A percentile compares a stretch with the other conserved stretches of the same genome.
These are phyloP conservation scores for Penicillium frequentans DNA, from an alignment of 2,329 filamentous ascomycete species.

Conservation along the genomic window DNA sequence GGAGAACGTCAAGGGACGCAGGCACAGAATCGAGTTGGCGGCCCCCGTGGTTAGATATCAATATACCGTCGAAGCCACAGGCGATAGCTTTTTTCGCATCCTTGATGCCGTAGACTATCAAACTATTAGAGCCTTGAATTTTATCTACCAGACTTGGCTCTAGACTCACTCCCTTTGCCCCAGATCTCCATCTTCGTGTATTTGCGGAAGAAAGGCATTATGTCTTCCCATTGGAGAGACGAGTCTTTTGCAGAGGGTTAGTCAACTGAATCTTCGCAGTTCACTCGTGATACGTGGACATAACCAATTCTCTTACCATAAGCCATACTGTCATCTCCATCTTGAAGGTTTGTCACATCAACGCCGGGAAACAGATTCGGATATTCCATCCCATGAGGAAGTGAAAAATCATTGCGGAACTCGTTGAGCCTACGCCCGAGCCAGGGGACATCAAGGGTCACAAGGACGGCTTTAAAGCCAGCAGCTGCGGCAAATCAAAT, in stretches of 20 bases:
- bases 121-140: too few species aligned
- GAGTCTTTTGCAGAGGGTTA: neutral
- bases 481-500: neutral
- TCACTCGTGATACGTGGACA: too few species aligned
- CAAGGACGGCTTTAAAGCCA: neutral
- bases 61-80: constrained; percentile 4
- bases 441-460: neutral
- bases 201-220: neutral
- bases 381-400: neutral
- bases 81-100: constrained; percentile 3
- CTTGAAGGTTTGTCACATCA: too few species aligned
- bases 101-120: neutral
- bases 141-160: too few species aligned
- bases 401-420: neutral
- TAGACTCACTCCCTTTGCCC: neutral
- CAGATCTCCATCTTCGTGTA: neutral
- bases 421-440: neutral
- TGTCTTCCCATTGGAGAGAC: neutral
- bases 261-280: too few species aligned
- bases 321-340: too few species aligned
- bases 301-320: too few species aligned
- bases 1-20: constrained; percentile 6
- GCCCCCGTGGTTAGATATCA: constrained; percentile 11
- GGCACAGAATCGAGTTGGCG: constrained; percentile 9
- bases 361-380: neutral